Conservation (phyloP, 768 basidiomycete genomes). For the Cystobasidium tubakii region DNA sequence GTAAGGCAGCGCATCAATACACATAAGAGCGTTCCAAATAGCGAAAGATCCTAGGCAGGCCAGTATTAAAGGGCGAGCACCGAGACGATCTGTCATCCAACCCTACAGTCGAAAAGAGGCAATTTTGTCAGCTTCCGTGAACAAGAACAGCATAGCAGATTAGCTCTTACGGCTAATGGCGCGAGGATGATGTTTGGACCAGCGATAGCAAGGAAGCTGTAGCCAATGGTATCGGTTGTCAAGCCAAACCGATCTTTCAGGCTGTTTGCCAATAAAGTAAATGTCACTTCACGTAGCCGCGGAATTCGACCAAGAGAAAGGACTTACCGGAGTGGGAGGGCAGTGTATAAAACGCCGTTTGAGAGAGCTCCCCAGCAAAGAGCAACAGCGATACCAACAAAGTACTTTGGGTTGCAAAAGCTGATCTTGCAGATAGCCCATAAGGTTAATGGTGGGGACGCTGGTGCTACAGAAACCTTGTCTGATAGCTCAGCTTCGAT, state of each 20-base stretch:
- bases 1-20: conserved; percentile 14
- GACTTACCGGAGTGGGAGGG: background rate
- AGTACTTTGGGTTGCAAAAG: conserved; percentile 14
- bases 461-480: too few relatives aligned
- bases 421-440: background rate
- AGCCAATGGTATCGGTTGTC: background rate
- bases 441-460: background rate
- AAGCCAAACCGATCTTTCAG: conserved; percentile 13
- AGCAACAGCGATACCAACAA: background rate
- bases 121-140: background rate
- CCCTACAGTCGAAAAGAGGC: background rate
- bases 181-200: background rate
- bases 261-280: background rate
- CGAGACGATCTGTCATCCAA: conserved; percentile 12
- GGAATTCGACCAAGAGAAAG: too few relatives aligned
- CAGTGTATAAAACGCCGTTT: background rate
- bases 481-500: background rate
- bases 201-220: conserved; percentile 14
- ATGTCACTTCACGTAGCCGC: too few relatives aligned
- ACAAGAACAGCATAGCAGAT: too few relatives aligned
- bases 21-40: conserved; percentile 7
- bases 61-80: background rate
- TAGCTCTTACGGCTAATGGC: conserved; percentile 4
- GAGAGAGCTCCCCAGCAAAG: background rate
- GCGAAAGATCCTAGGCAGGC: background rate